phyloP scores from a whole-genome alignment of 768 basidiomycete genomes.

The Porpolomopsis calyptriformis region DNA sequence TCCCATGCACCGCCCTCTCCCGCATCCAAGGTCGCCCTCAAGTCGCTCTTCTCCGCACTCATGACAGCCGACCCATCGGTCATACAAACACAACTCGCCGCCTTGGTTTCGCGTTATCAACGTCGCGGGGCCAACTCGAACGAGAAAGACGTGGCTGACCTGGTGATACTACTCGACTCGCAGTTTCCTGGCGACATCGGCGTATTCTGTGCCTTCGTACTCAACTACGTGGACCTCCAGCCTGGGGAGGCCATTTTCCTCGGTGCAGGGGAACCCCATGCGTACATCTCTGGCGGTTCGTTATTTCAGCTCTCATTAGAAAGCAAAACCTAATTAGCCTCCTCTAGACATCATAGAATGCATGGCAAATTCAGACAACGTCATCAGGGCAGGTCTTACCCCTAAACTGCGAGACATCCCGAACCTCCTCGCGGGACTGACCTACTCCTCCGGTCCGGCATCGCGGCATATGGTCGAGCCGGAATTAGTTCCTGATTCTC shows the following conservation, averaged over 20 bases:
- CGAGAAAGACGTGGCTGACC: constrained; percentile 38
- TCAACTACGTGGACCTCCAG: constrained; percentile 74
- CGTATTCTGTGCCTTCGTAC: constrained; percentile 79
- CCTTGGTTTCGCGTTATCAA: constrained; percentile 55
- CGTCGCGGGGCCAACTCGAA: constrained; percentile 30
- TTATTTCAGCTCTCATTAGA: constrained; percentile 5
- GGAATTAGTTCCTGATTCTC: constrained; percentile 8
- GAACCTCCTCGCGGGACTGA: constrained; percentile 79
- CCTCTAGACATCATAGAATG: constrained; percentile 88
- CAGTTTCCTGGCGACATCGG: constrained; percentile 93
- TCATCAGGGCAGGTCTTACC: constrained; percentile 95
- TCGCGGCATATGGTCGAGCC: constrained; percentile 54
- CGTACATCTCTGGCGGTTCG: constrained; percentile 84
- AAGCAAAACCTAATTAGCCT: background rate
- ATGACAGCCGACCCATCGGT: constrained; percentile 62
- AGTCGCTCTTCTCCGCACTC: constrained; percentile 65
- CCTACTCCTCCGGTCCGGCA: constrained; percentile 65
- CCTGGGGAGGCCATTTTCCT: constrained; percentile 91
- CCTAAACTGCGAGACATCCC: constrained; percentile 92
- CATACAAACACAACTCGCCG: constrained; percentile 44
- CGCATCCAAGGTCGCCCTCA: constrained; percentile 53
- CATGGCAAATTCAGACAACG: constrained; percentile 99
- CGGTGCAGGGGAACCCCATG: constrained; percentile 93
- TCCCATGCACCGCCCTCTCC: constrained; percentile 25
- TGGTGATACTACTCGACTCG: constrained; percentile 49